Evolutionary conservation across 129 eudicot species (phyloP).

Genomic region (Sambucus nigra): DNA sequence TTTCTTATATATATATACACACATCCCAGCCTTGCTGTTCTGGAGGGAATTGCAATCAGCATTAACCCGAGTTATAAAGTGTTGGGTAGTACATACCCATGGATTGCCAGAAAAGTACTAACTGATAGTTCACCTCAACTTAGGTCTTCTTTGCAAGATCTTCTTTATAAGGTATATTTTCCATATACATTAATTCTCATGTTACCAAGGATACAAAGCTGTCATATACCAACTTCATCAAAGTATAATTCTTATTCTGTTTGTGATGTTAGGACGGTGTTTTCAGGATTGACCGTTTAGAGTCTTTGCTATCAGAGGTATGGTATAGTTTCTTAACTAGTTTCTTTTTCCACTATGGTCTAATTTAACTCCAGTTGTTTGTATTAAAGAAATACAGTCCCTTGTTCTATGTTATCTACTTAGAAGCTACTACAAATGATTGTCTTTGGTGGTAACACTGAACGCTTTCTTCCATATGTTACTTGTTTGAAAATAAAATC

Average conservation of each 20-base stretch:
- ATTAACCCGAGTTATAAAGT: conserved; percentile 86
- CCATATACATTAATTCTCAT: conserved; percentile 1
- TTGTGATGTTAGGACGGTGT: conserved; percentile 58
- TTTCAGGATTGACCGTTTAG: conserved; percentile 91
- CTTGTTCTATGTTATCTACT: too few relatives aligned
- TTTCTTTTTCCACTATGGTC: background rate
- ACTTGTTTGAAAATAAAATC: too few relatives aligned
- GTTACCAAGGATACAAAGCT: background rate
- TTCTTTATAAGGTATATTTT: conserved; percentile 72
- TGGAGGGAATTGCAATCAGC: conserved; percentile 90
- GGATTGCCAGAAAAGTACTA: conserved; percentile 93
- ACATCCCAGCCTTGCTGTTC: conserved; percentile 79
- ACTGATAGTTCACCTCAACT: conserved; percentile 82
- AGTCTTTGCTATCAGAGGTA: conserved; percentile 86
- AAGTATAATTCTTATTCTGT: conserved; percentile 3
- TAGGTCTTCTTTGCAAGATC: conserved; percentile 64
- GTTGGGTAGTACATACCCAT: conserved; percentile 95
- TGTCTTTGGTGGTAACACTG: too few relatives aligned
- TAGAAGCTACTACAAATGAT: too few relatives aligned
- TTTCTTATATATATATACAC: background rate
- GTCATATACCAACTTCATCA: background rate
- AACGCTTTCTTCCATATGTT: too few relatives aligned
- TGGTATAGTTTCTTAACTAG: background rate
- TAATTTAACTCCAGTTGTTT: too few relatives aligned
- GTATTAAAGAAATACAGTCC: too few relatives aligned